Base-by-base conservation (phyloP, 2,329 filamentous ascomycete species). In the Endoconidiophora polonica region DNA sequence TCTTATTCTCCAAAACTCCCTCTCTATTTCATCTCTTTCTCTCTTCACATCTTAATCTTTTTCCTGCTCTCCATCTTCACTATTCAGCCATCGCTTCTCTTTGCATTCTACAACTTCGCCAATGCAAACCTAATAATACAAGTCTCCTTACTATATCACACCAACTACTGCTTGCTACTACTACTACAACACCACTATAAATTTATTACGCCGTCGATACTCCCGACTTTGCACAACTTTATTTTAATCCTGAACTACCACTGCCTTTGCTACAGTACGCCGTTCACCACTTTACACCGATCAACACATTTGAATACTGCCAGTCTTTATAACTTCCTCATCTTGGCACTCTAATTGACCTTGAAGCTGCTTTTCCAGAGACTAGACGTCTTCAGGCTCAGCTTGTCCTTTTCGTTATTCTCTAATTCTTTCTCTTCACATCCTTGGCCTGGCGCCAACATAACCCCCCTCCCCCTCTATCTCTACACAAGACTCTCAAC, bases 401-500 rank as follows among this genome's bases (percentile, higher is more conserved):
- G 18, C 14, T 12, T 45, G 16, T 18, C 38, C 23, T 12, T 33
- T 46, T 33, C 16, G 16, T 38, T 38, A 23, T 44, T 41, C 33
- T n/a, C 29, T 44, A 29, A 40, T 41, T 22, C 37, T 9, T 47
- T 16, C 16, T 26, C 9, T 47, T 22, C 20, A 43, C 46, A 38
- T 41, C 12, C 24, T 50, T 46, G 49, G 36, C 49, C 49, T 50
- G 49, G 49, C 37, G 49, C 51, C 44, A 41, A 48, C 38, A 22
- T 24, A 29, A 26, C 44, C 36, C 16, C 9, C 9, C 4, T 9
- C 29, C 16, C 18, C 49, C 38, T 50, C 22, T 50, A 47, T 18
- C 24, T 33, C 47, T 24, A 37, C 38, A 38, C 41, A 56, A 52
- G 54, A 53, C 55, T 55, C 56, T 57, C 22, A 33, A 62, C 55